phyloP scores from a whole-genome alignment of 2,329 filamentous ascomycete species.

The Exophiala oligosperma region DNA sequence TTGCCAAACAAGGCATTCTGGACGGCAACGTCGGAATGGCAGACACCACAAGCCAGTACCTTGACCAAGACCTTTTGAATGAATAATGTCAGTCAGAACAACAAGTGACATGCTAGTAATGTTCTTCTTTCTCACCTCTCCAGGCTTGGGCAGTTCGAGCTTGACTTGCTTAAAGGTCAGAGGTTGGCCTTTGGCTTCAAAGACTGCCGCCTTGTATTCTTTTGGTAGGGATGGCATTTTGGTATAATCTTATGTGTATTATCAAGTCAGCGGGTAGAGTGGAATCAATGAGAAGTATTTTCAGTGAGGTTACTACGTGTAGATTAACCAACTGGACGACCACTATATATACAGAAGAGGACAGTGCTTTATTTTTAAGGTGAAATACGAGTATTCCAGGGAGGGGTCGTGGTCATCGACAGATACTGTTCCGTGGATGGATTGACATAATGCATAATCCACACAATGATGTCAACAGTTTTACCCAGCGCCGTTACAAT shows the following conservation, averaged over 20 bases:
- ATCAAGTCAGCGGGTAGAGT: too few relatives aligned
- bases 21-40: slow-evolving; percentile 60
- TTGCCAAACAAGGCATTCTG: slow-evolving; percentile 54
- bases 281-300: too few relatives aligned
- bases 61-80: slow-evolving; percentile 56
- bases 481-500: too few relatives aligned
- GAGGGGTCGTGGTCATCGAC: too few relatives aligned
- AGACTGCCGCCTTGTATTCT: slow-evolving; percentile 66
- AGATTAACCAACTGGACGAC: too few relatives aligned
- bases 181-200: slow-evolving; percentile 54
- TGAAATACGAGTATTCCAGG: too few relatives aligned
- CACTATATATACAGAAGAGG: too few relatives aligned
- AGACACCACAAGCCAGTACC: slow-evolving; percentile 70
- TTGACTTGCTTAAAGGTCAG: slow-evolving; percentile 61
- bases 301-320: too few relatives aligned
- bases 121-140: slow-evolving; percentile 49
- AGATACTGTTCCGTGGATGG: too few relatives aligned
- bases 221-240: slow-evolving; percentile 52
- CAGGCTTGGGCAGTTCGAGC: slow-evolving; percentile 55
- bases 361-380: too few relatives aligned
- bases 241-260: not conserved
- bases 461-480: too few relatives aligned
- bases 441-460: too few relatives aligned
- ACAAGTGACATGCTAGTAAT: not conserved
- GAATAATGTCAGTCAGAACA: not conserved